Evolutionary conservation across 495 filamentous ascomycete genomes (phyloP).

Genomic region (Aspergillus nidulans): DNA sequence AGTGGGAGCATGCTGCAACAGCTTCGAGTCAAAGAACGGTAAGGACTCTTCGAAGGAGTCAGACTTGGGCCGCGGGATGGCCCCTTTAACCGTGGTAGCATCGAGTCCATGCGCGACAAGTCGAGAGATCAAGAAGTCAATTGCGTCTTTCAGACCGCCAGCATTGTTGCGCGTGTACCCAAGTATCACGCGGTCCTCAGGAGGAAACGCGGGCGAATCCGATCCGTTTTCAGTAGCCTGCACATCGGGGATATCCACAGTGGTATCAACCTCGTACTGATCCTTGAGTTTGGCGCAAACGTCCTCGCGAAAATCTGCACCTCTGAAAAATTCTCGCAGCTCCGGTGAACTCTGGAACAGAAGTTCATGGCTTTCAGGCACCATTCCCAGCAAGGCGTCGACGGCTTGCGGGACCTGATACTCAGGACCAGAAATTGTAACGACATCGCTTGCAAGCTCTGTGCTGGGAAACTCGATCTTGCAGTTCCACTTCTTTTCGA

Average conservation of each 20-base stretch:
- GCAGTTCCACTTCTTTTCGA: conserved; percentile 98
- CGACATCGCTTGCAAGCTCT: conserved; percentile 92
- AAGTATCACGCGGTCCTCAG: conserved; percentile 55
- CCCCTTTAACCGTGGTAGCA: conserved; percentile 79
- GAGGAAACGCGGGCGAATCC: conserved; percentile 29
- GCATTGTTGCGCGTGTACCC: conserved; percentile 96
- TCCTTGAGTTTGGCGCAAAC: conserved; percentile 77
- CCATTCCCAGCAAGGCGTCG: conserved; percentile 94
- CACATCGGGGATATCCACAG: conserved; percentile 51
- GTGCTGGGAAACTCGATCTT: conserved; percentile 97
- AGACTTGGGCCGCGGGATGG: conserved; percentile 92
- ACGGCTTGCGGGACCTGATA: conserved; percentile 96
- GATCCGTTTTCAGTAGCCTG: conserved; percentile 31
- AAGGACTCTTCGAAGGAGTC: conserved; percentile 97
- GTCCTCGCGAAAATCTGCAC: conserved; percentile 69
- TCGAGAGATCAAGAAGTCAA: conserved; percentile 84
- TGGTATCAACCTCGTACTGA: conserved; percentile 86
- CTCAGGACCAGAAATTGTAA: conserved; percentile 91
- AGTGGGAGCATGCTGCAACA: conserved; percentile 84
- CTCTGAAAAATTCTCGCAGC: conserved; percentile 73
- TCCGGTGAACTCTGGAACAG: conserved; percentile 69
- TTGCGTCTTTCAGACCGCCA: conserved; percentile 89
- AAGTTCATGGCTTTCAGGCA: conserved; percentile 91
- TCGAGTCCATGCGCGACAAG: conserved; percentile 82
- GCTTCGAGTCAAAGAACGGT: conserved; percentile 92